phyloP scores from a whole-genome alignment of 306 rosid genomes.

The Rubus parviflorus region DNA sequence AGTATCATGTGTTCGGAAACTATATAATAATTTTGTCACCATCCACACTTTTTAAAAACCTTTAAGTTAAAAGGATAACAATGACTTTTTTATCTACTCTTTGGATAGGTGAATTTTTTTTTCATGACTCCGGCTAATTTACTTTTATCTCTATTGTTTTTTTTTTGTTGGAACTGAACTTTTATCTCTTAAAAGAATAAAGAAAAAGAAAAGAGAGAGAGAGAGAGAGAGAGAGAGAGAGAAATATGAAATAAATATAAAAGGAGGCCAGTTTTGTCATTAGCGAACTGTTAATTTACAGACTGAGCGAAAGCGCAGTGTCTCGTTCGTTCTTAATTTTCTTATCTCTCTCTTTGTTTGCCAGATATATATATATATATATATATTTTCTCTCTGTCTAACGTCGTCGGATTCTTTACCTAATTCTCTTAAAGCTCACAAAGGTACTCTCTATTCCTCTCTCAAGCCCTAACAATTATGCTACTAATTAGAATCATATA shows the following conservation, averaged over 20 bases:
- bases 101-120: too few relatives aligned
- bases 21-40: too few relatives aligned
- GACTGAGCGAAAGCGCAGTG: background rate
- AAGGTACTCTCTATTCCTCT: background rate
- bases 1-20: too few relatives aligned
- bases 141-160: too few relatives aligned
- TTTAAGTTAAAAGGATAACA: too few relatives aligned
- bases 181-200: background rate
- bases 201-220: background rate
- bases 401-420: background rate
- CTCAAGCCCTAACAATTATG: background rate
- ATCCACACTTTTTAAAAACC: too few relatives aligned
- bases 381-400: background rate
- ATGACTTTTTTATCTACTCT: too few relatives aligned
- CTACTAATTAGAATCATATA: background rate
- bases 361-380: background rate
- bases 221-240: too few relatives aligned
- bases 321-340: background rate
- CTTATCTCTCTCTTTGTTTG: background rate
- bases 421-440: background rate
- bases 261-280: background rate
- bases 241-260: too few relatives aligned
- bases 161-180: too few relatives aligned
- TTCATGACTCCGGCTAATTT: too few relatives aligned
- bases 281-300: background rate